These are phyloP conservation scores for Globisporangium viniferum DNA, from an alignment of 352 stramenopile genomes.

Conservation along the genomic window DNA sequence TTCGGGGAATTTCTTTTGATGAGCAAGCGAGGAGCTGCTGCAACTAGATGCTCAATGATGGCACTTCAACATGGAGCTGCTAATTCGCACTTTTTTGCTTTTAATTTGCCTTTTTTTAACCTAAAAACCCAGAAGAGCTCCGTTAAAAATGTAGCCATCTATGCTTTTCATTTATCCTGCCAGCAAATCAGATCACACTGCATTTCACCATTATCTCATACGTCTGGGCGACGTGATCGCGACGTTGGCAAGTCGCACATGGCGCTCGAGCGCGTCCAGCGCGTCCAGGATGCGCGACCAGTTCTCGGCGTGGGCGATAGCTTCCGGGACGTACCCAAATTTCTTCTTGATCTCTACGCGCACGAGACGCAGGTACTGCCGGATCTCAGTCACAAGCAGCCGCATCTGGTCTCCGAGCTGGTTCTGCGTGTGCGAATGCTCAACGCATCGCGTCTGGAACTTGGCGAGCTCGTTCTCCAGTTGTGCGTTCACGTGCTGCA, in stretches of 20 bases:
- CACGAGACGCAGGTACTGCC: constrained; percentile 66
- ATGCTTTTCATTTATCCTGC: too few species aligned
- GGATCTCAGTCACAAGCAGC: constrained; percentile 52
- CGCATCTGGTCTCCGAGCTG: constrained; percentile 48
- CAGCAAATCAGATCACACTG: too few species aligned
- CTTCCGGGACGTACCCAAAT: constrained; percentile 77
- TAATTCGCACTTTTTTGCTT: too few species aligned
- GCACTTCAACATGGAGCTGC: too few species aligned
- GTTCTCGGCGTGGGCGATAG: constrained; percentile 58
- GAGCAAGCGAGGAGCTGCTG: too few species aligned
- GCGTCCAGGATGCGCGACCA: constrained; percentile 61
- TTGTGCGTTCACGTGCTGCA: constrained; percentile 18
- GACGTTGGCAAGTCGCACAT: constrained; percentile 9
- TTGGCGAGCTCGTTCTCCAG: constrained; percentile 21
- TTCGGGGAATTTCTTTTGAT: too few species aligned
- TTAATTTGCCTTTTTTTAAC: too few species aligned
- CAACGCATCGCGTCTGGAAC: constrained; percentile 12
- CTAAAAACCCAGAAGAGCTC: too few species aligned
- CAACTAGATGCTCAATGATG: too few species aligned
- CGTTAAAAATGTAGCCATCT: too few species aligned
- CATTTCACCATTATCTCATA: not conserved
- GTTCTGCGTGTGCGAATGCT: constrained; percentile 28
- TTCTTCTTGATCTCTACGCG: constrained; percentile 75
- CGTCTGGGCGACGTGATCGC: not conserved
- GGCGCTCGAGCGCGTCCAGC: constrained; percentile 40